Evolutionary conservation across 1,284 basidiomycete genomes (phyloP).

Genomic region (Grifola frondosa): DNA sequence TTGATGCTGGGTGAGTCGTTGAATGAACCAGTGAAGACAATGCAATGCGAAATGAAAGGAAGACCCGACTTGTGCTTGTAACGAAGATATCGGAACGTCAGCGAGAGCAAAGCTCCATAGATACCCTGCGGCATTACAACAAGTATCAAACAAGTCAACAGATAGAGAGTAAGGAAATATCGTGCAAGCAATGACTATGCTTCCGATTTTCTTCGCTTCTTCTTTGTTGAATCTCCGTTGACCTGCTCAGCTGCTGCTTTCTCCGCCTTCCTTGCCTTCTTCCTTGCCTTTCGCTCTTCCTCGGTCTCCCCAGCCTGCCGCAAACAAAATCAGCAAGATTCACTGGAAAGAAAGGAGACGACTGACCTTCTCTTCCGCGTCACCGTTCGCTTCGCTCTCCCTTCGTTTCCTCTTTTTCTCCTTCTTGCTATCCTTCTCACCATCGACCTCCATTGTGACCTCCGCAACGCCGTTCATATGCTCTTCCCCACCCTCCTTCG

Average conservation of each 20-base stretch:
- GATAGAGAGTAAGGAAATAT: neutral
- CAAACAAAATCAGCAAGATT: slow-evolving; percentile 7
- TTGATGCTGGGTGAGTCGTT: no score
- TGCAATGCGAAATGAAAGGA: no score
- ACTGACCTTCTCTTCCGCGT: slow-evolving; percentile 42
- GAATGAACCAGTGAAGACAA: no score
- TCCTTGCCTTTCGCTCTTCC: slow-evolving; percentile 71
- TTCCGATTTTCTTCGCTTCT: slow-evolving; percentile 75
- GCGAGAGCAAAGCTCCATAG: no score
- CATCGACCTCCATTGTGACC: slow-evolving; percentile 44
- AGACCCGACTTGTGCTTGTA: no score
- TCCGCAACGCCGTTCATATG: slow-evolving; percentile 44
- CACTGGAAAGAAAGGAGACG: slow-evolving; percentile 3
- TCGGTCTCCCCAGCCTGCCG: slow-evolving; percentile 59
- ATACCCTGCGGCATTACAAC: no score
- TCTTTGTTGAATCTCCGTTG: slow-evolving; percentile 45
- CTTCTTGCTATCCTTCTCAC: slow-evolving; percentile 37
- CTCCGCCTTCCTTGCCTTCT: slow-evolving; percentile 69
- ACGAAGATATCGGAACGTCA: no score
- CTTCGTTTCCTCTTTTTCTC: slow-evolving; percentile 71
- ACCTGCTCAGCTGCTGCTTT: slow-evolving; percentile 59
- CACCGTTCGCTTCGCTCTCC: slow-evolving; percentile 52
- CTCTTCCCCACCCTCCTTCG: slow-evolving; percentile 38
- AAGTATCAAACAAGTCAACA: neutral
- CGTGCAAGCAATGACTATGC: slow-evolving; percentile 27